phyloP scores from a whole-genome alignment of 139 green algal genomes.

The Tetraselmis chui region DNA sequence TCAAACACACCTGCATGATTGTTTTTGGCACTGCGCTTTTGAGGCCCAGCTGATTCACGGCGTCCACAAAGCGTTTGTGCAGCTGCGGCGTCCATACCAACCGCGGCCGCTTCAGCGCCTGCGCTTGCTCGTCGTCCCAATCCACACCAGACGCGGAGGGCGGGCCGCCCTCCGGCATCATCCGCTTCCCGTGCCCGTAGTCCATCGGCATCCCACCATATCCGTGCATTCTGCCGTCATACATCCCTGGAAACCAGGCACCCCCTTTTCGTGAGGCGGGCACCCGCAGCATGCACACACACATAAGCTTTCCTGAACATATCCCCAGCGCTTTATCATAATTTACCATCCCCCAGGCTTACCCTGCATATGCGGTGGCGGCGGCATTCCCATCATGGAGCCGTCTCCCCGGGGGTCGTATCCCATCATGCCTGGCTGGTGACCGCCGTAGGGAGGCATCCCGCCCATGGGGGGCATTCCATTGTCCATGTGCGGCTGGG shows the following conservation, averaged over 20 bases:
- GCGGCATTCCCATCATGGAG: not conserved
- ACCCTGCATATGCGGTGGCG: not conserved
- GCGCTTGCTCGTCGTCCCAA: not conserved
- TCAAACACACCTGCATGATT: constrained; percentile 87
- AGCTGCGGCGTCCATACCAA: constrained; percentile 89
- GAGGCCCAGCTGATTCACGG: constrained; percentile 63
- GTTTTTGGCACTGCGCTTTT: constrained; percentile 79
- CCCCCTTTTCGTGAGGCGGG: too few species aligned
- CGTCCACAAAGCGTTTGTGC: constrained; percentile 79
- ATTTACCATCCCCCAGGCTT: too few species aligned
- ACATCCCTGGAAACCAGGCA: too few species aligned
- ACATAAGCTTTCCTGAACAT: too few species aligned
- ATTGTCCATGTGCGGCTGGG: not conserved
- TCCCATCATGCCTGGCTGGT: not conserved
- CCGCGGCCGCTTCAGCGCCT: constrained; percentile 23
- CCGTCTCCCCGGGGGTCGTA: not conserved
- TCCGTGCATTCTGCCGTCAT: not conserved
- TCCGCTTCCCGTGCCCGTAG: not conserved
- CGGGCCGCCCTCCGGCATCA: not conserved
- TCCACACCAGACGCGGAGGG: not conserved
- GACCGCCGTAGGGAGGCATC: not conserved
- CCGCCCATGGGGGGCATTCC: not conserved
- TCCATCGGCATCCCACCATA: not conserved
- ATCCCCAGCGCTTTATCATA: too few species aligned
- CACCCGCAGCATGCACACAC: too few species aligned